phyloP scores from a whole-genome alignment of 305 asterid genomes.

The Striga hermonthica region DNA sequence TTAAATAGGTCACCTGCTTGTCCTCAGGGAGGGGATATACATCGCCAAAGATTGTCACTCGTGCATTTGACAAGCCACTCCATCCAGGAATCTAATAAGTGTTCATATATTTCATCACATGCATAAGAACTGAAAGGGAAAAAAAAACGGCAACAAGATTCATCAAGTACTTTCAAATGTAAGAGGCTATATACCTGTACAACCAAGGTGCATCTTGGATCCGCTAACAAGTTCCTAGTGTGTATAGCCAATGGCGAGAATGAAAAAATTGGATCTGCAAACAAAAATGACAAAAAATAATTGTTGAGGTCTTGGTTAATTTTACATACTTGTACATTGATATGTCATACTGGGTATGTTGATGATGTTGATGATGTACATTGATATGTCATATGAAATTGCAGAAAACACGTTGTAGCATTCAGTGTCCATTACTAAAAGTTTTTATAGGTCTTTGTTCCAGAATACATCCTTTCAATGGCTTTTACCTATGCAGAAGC shows the following conservation, averaged over 20 bases:
- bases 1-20: slow-evolving; percentile 61
- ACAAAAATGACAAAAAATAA: slow-evolving; percentile 23
- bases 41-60: slow-evolving; percentile 94
- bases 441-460: not conserved
- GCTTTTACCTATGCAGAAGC: not conserved
- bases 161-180: slow-evolving; percentile 1
- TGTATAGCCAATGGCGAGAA: slow-evolving; percentile 97
- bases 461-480: not conserved
- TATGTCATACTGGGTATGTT: too few relatives aligned
- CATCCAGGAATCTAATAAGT: slow-evolving; percentile 83
- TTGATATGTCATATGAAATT: not conserved
- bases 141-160: not conserved
- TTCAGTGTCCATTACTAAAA: not conserved
- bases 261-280: slow-evolving; percentile 87
- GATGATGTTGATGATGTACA: too few relatives aligned
- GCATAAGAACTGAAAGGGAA: slow-evolving; percentile 22
- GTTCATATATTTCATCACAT: slow-evolving; percentile 28
- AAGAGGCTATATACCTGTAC: slow-evolving; percentile 70
- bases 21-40: slow-evolving; percentile 87
- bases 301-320: not conserved
- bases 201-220: slow-evolving; percentile 84
- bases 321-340: not conserved
- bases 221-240: slow-evolving; percentile 90
- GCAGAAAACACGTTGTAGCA: slow-evolving; percentile 4
- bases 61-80: slow-evolving; percentile 98